Conservation (phyloP, 176 grass and related monocot species). For the Pontederia paniculata region DNA sequence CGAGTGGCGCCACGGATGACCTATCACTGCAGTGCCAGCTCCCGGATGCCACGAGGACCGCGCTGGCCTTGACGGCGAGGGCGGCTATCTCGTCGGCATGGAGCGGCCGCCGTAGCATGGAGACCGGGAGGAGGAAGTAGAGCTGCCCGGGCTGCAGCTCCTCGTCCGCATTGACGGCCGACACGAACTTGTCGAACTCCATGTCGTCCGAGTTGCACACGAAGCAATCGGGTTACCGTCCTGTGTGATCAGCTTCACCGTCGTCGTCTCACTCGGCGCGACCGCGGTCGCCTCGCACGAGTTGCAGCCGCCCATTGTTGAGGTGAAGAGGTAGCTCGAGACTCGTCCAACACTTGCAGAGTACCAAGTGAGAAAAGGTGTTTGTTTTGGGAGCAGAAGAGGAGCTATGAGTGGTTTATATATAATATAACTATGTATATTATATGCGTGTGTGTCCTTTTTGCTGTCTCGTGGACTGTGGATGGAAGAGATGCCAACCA, state of each 20-base stretch:
- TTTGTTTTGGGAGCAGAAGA: no score
- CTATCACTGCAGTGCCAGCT: background rate
- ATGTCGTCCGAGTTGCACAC: conserved; percentile 65
- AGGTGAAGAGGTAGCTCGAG: background rate
- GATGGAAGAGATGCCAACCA: no score
- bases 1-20: no score
- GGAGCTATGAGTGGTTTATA: no score
- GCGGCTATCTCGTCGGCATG: conserved; percentile 63
- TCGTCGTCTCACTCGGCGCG: conserved; percentile 23
- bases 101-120: conserved; percentile 40
- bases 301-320: background rate
- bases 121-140: conserved; percentile 58
- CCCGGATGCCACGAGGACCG: conserved; percentile 42
- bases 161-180: conserved; percentile 23
- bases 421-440: no score
- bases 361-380: no score
- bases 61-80: conserved; percentile 55
- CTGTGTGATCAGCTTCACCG: conserved; percentile 41
- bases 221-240: conserved; percentile 47
- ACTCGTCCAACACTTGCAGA: no score
- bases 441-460: no score
- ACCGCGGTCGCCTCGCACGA: conserved; percentile 18
- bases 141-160: conserved; percentile 65
- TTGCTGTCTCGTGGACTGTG: no score
- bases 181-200: conserved; percentile 34